Evolutionary conservation across 148 eudicot species (phyloP), one percentile per base, ranked within the genome.

Genomic region (Nepenthes mirabilis): DNA sequence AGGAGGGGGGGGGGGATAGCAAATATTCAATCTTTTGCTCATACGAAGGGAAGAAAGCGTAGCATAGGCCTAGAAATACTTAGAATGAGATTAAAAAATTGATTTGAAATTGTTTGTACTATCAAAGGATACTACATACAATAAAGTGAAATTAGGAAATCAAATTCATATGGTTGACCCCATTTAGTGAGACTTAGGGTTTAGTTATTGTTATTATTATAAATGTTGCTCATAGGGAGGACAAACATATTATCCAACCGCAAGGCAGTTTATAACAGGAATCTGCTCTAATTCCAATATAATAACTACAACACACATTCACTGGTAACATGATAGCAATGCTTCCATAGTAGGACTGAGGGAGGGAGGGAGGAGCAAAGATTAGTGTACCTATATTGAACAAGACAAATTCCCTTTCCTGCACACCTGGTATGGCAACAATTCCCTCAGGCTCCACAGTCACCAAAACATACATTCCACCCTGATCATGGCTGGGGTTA

Each of bases 361-460:
- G 36, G 11, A 11, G 14, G 33, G 43, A 35, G 36, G 60, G 55
- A 57, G 9, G 32, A 9, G 49, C 23, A 53, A 60, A 36, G 55
- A 35, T 1, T 35, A 37, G 36, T 49, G 34, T 85, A 91, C 97
- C 97, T 71, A 85, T 85, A 76, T 91, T 91, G 57, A 76, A 88
- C 57, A 85, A 56, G 57, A 82, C 77, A 52, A 69, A 63, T 60
- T 88, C 72, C 74, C 88, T 83, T 68, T 91, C 98, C 47, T 75
- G 68, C 54, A 56, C 81, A 40, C 83, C 74, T 35, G 79, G 87
- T 68, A 85, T 68, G 49, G 94, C 98, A 61, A 91, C 96, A 69
- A 83, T 75, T 33, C 98, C 96, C 59, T 79, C 96, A 58, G 98
- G 81, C 66, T 88, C 88, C 66, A 85, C 94, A 66, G 78, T 82